Percentiles rank a stretch among this genome's conserved stretches.
These are phyloP conservation scores for Brassica hybrid DNA, from an alignment of 441 rosid species.

Conservation along the genomic window DNA sequence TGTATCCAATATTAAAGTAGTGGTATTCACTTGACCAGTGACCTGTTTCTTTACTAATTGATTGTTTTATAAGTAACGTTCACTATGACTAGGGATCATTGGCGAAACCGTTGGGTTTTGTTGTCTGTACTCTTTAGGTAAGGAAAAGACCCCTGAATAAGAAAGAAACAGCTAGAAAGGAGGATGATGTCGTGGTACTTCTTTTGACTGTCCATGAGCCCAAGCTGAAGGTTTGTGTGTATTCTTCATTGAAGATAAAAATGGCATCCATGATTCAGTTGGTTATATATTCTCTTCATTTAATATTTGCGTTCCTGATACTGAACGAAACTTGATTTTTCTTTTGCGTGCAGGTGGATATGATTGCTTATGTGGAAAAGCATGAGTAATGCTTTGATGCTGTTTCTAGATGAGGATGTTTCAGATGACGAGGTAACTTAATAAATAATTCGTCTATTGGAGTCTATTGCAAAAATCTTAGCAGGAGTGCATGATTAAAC, in stretches of 20 bases:
- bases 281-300: conserved; percentile 31
- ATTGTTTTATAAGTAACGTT: conserved; percentile 7
- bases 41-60: conserved; percentile 20
- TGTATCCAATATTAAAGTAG: conserved; percentile 97
- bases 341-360: conserved; percentile 73
- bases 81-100: conserved; percentile 17
- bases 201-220: conserved; percentile 77
- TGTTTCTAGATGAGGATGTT: conserved; percentile 87
- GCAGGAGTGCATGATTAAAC: conserved; percentile 25
- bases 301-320: conserved; percentile 9
- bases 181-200: not conserved
- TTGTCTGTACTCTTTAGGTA: conserved; percentile 51
- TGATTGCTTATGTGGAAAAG: conserved; percentile 88
- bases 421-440: conserved; percentile 88
- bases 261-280: conserved; percentile 39
- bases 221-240: conserved; percentile 70
- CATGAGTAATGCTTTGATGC: conserved; percentile 98
- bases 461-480: not conserved
- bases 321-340: conserved; percentile 25
- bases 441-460: conserved; percentile 9
- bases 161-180: conserved; percentile 73
- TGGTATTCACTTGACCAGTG: conserved; percentile 50
- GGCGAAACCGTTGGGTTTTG: conserved; percentile 1
- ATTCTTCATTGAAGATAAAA: conserved; percentile 40
- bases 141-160: conserved; percentile 85